These are phyloP conservation scores for Pichia sp. DNA, from an alignment of 1,139 yeast genomes.

Conservation along the genomic window DNA sequence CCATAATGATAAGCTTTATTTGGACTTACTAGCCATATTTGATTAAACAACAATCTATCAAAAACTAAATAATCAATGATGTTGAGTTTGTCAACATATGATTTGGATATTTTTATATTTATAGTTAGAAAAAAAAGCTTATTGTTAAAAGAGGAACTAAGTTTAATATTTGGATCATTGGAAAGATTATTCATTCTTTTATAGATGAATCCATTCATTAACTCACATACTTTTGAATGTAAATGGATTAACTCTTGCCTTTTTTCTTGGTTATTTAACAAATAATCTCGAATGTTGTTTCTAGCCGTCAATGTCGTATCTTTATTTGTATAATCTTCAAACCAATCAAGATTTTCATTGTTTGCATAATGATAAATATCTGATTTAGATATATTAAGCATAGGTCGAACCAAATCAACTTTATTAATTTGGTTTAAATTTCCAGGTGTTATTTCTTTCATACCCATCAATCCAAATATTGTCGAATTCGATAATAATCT, in stretches of 20 bases:
- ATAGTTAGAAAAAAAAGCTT: too few relatives aligned
- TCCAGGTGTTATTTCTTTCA: slow-evolving; percentile 25
- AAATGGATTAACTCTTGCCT: slow-evolving; percentile 2
- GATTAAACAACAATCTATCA: slow-evolving; percentile 9
- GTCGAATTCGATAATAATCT: slow-evolving; percentile 52
- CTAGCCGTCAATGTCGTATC: slow-evolving; percentile 51
- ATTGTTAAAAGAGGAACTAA: too few relatives aligned
- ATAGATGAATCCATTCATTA: slow-evolving; percentile 1
- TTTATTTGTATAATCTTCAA: slow-evolving; percentile 61
- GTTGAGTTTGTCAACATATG: background rate
- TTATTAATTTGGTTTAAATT: slow-evolving; percentile 2
- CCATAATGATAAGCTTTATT: slow-evolving; percentile 3
- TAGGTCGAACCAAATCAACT: slow-evolving; percentile 42
- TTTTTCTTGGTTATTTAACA: slow-evolving; percentile 5
- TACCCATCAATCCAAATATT: slow-evolving; percentile 51
- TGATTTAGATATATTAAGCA: slow-evolving; percentile 41
- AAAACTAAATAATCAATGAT: slow-evolving; percentile 6
- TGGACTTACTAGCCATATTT: slow-evolving; percentile 11
- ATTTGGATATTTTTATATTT: too few relatives aligned
- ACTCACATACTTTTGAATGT: slow-evolving; percentile 7
- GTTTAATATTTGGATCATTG: slow-evolving; percentile 3
- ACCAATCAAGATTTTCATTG: slow-evolving; percentile 44
- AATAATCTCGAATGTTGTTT: slow-evolving; percentile 39
- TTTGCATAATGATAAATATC: slow-evolving; percentile 45
- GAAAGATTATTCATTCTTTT: slow-evolving; percentile 7